Evolutionary conservation across 495 filamentous ascomycete genomes (phyloP).

Genomic region (Aspergillus nanangensis): DNA sequence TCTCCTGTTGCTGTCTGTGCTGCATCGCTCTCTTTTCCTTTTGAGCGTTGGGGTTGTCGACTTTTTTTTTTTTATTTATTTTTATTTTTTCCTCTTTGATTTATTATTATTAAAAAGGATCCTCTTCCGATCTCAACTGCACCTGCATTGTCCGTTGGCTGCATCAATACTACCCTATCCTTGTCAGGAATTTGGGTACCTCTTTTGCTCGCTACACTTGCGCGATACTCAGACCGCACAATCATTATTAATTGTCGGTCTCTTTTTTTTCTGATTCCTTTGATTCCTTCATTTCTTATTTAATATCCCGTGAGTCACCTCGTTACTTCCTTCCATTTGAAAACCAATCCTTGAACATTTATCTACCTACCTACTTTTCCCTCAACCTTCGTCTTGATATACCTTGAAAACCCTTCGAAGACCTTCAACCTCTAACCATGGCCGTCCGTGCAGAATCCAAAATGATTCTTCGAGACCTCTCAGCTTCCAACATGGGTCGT

Average conservation of each 20-base stretch:
- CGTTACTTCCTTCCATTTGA: neutral
- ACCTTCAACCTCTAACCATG: constrained; percentile 25
- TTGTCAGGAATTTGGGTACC: constrained; percentile 25
- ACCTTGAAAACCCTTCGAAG: neutral
- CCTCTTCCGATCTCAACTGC: constrained; percentile 40
- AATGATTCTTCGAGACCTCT: constrained; percentile 48
- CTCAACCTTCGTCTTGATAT: neutral
- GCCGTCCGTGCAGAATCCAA: constrained; percentile 29
- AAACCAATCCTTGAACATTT: constrained; percentile 3
- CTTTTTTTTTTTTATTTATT: too few species aligned
- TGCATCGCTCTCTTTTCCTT: constrained; percentile 4
- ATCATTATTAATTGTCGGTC: constrained; percentile 4
- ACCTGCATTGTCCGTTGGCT: constrained; percentile 22
- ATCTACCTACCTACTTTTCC: neutral
- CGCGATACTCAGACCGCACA: constrained; percentile 17
- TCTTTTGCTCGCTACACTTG: constrained; percentile 14
- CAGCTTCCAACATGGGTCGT: constrained; percentile 53
- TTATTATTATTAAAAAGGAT: constrained; percentile 38
- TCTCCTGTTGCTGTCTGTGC: constrained; percentile 23
- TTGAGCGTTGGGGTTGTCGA: neutral
- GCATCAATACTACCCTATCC: constrained; percentile 22
- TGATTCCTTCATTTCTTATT: constrained; percentile 1
- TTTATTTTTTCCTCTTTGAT: too few species aligned
- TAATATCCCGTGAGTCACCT: constrained; percentile 10
- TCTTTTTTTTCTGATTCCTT: constrained; percentile 11